Percentiles rank a stretch among this genome's conserved stretches.
phyloP scores from a whole-genome alignment of 2,329 filamentous ascomycete species.

The Pseudohalonectria lignicola region DNA sequence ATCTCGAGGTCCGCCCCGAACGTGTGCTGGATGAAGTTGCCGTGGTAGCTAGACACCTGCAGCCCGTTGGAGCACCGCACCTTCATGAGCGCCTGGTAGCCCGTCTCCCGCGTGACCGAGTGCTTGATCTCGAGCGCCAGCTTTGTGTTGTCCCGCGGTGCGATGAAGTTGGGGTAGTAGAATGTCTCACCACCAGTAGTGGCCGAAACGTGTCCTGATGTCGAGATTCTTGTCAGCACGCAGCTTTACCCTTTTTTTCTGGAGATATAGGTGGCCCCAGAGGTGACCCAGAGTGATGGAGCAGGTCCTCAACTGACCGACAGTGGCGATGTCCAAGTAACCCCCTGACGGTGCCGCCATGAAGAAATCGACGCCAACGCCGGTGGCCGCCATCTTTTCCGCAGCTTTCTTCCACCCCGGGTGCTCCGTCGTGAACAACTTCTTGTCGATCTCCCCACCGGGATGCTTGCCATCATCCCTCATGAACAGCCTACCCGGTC shows the following conservation, averaged over 20 bases:
- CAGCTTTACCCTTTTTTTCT: not conserved
- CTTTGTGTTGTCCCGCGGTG: slow-evolving; percentile 74
- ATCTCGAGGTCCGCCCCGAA: slow-evolving; percentile 93
- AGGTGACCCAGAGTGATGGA: too few relatives aligned
- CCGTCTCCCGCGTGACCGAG: slow-evolving; percentile 78
- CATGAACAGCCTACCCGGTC: slow-evolving; percentile 73
- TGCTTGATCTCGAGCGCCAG: slow-evolving; percentile 78
- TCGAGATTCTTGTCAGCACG: not conserved
- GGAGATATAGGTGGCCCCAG: too few relatives aligned
- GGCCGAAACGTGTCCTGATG: slow-evolving; percentile 67
- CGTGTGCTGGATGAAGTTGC: slow-evolving; percentile 91
- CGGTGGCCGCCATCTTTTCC: slow-evolving; percentile 76
- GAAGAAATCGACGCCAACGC: slow-evolving; percentile 90
- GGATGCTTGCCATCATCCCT: slow-evolving; percentile 82
- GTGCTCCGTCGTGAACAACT: slow-evolving; percentile 83
- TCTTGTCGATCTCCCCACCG: slow-evolving; percentile 82
- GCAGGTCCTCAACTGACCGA: slow-evolving; percentile 51
- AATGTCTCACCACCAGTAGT: slow-evolving; percentile 92
- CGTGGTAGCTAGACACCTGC: slow-evolving; percentile 88
- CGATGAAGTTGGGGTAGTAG: slow-evolving; percentile 94
- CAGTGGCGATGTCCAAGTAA: slow-evolving; percentile 86
- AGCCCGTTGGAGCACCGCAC: slow-evolving; percentile 94
- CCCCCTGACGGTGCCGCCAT: slow-evolving; percentile 81
- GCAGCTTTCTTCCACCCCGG: slow-evolving; percentile 77
- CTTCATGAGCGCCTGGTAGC: slow-evolving; percentile 95